Percentiles rank a stretch among this genome's conserved stretches.
Conservation (phyloP, 768 basidiomycete species). For the Gloeostereum incarnatum region DNA sequence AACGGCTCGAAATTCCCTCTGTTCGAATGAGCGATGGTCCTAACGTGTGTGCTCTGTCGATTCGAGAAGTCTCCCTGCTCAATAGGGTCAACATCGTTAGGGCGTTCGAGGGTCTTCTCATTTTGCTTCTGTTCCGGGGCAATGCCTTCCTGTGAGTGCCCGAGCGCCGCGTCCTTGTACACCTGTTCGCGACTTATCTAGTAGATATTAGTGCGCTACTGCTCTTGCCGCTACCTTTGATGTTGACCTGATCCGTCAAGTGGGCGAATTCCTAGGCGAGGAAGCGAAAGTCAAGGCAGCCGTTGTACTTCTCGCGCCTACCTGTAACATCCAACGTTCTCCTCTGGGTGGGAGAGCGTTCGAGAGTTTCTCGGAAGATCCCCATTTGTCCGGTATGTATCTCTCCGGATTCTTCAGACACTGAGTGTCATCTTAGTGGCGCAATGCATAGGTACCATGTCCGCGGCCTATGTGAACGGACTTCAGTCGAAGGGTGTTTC, state of each 20-base stretch:
- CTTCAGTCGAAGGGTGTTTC: conserved; percentile 58
- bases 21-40: conserved; percentile 70
- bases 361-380: conserved; percentile 69
- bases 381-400: conserved; percentile 46
- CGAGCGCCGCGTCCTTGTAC: no score
- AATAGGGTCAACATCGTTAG: conserved; percentile 18
- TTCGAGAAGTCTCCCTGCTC: no score
- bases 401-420: background rate
- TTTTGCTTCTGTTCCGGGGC: conserved; percentile 54
- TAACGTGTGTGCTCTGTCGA: conserved; percentile 37
- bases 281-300: conserved; percentile 62
- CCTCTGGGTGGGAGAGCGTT: conserved; percentile 55
- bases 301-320: conserved; percentile 58
- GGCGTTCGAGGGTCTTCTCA: conserved; percentile 63
- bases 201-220: conserved; percentile 45
- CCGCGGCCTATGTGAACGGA: conserved; percentile 61
- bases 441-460: conserved; percentile 35
- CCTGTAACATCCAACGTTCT: conserved; percentile 66
- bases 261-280: conserved; percentile 50
- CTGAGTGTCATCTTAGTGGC: conserved; percentile 7
- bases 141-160: conserved; percentile 51
- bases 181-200: background rate
- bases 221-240: conserved; percentile 67
- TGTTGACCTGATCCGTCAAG: conserved; percentile 39
- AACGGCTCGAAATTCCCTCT: conserved; percentile 51